Evolutionary conservation across 768 basidiomycete species (phyloP).

Genomic region (Antrodiella citrinella): DNA sequence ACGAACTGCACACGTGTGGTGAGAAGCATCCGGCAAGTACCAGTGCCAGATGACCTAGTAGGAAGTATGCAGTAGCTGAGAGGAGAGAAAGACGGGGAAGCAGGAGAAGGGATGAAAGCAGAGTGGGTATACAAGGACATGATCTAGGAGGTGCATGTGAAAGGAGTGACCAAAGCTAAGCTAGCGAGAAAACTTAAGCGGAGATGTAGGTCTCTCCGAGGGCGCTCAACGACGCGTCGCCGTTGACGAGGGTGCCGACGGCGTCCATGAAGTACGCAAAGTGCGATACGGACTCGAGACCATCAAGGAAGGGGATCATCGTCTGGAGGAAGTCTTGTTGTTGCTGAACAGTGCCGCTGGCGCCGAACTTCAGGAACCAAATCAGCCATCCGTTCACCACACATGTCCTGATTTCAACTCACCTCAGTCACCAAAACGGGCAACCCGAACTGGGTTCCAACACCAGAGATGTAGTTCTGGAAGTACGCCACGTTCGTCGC

Average conservation of each 20-base stretch:
- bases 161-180: too few species aligned
- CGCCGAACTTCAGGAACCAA: slow-evolving; percentile 17
- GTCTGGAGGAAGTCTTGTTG: slow-evolving; percentile 19
- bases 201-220: slow-evolving; percentile 21
- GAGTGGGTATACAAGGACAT: not conserved
- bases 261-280: slow-evolving; percentile 23
- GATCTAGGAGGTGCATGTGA: too few species aligned
- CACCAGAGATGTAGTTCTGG: slow-evolving; percentile 22
- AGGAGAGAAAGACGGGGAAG: too few species aligned
- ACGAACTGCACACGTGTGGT: too few species aligned
- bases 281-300: slow-evolving; percentile 16
- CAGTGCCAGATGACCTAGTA: too few species aligned
- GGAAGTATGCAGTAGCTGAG: too few species aligned
- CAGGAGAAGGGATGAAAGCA: too few species aligned
- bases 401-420: not conserved
- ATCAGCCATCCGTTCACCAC: not conserved
- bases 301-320: slow-evolving; percentile 23
- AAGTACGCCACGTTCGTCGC: slow-evolving; percentile 23
- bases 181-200: slow-evolving; percentile 5
- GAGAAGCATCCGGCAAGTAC: too few species aligned
- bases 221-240: slow-evolving; percentile 13
- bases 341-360: slow-evolving; percentile 15
- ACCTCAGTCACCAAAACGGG: slow-evolving; percentile 24
- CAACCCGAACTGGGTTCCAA: slow-evolving; percentile 21
- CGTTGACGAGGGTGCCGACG: slow-evolving; percentile 18